phyloP scores from a whole-genome alignment of 176 grass and related monocot species.

The Triticum dicoccoides region DNA sequence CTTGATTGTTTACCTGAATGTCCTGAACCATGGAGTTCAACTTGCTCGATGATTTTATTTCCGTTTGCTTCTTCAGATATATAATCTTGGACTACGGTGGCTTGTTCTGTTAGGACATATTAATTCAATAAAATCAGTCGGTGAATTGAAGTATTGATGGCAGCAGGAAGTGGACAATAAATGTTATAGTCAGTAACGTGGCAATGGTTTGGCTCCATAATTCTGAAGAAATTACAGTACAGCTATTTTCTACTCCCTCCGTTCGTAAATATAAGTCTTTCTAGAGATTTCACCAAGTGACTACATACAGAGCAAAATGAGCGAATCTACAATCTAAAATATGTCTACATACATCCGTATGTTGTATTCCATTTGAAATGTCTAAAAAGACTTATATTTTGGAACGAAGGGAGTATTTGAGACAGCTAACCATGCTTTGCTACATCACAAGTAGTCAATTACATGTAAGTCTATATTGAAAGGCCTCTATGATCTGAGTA shows the following conservation, averaged over 20 bases:
- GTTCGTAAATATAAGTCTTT: too few species aligned
- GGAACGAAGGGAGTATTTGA: not conserved
- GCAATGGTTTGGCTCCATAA: not conserved
- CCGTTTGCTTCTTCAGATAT: constrained; percentile 15
- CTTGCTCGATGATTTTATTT: not conserved
- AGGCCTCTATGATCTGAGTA: not conserved
- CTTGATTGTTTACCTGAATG: constrained; percentile 29
- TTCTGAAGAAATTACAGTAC: not conserved
- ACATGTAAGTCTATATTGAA: not conserved
- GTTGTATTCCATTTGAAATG: too few species aligned
- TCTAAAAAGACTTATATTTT: too few species aligned
- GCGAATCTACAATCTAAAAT: too few species aligned
- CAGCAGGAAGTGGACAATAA: not conserved
- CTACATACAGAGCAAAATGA: too few species aligned
- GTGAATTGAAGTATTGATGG: not conserved
- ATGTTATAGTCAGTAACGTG: not conserved
- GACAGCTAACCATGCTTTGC: not conserved
- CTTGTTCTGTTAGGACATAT: constrained; percentile 6
- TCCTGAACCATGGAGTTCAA: not conserved
- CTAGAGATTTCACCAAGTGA: too few species aligned
- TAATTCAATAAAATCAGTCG: constrained; percentile 5
- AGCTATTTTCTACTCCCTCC: not conserved
- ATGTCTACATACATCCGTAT: too few species aligned
- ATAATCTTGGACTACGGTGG: not conserved
- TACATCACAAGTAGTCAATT: not conserved